These are phyloP conservation scores for Cryptococcus sp. DNA, from an alignment of 1,284 basidiomycete species.

Conservation along the genomic window DNA sequence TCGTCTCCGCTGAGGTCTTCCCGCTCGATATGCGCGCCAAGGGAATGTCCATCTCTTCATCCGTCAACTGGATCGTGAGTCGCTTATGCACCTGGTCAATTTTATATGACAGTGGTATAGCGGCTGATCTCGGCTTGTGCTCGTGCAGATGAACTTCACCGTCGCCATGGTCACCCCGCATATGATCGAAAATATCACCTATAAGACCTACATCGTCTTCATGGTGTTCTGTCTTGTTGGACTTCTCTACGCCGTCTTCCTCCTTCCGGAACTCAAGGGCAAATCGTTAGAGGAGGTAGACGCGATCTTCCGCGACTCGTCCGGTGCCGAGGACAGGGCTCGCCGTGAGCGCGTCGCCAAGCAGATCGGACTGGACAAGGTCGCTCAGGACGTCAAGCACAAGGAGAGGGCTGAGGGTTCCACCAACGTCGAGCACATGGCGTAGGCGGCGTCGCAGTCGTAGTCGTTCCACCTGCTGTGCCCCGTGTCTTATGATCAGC, in stretches of 20 bases:
- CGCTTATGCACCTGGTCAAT: background rate
- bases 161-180: conserved; percentile 49
- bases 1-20: conserved; percentile 52
- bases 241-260: conserved; percentile 43
- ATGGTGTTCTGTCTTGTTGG: conserved; percentile 50
- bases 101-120: conserved; percentile 1
- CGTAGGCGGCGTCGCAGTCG: no score
- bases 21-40: conserved; percentile 52
- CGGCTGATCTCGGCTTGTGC: conserved; percentile 11
- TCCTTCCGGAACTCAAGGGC: conserved; percentile 47
- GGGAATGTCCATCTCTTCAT: conserved; percentile 49
- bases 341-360: conserved; percentile 48
- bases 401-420: conserved; percentile 26
- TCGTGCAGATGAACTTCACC: conserved; percentile 46
- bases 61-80: conserved; percentile 39
- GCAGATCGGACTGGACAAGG: conserved; percentile 53
- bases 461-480: no score
- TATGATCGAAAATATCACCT: conserved; percentile 46
- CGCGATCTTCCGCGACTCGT: conserved; percentile 44
- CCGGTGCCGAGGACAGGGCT: conserved; percentile 45
- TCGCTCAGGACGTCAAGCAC: conserved; percentile 42
- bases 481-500: no score
- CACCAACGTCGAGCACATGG: no score
- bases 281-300: conserved; percentile 48
- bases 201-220: conserved; percentile 52